A percentile compares a stretch with the other conserved stretches of the same genome.
Evolutionary conservation across 2,329 filamentous ascomycete species (phyloP).

Genomic region (Plectosphaerella cucumerina): DNA sequence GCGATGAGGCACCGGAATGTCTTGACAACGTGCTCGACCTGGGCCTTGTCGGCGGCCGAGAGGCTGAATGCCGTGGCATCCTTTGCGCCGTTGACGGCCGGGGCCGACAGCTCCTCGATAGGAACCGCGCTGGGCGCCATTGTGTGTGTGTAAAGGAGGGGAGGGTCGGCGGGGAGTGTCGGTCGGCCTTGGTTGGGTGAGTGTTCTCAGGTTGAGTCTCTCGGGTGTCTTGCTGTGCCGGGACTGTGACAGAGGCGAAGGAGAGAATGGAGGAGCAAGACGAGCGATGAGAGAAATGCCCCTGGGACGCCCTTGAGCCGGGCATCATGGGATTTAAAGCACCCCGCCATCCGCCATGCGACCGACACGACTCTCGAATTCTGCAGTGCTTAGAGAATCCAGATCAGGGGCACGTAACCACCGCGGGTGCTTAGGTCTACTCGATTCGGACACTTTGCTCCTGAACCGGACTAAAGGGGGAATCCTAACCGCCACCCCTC

Average conservation of each 20-base stretch:
- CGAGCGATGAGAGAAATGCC: neutral
- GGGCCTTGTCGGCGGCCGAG: constrained; percentile 6
- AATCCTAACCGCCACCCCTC: no score
- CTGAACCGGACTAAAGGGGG: no score
- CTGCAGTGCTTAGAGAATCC: neutral
- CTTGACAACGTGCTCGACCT: constrained; percentile 7
- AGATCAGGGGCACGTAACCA: neutral
- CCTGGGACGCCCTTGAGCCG: constrained; percentile 6
- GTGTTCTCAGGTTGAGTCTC: no score
- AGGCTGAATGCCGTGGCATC: constrained; percentile 5
- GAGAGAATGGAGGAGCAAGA: neutral
- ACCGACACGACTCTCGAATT: no score
- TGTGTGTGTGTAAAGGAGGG: neutral
- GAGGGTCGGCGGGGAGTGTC: neutral
- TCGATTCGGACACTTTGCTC: neutral
- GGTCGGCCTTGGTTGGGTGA: neutral
- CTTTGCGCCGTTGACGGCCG: constrained; percentile 6
- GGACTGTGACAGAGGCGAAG: no score
- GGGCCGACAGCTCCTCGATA: constrained; percentile 2
- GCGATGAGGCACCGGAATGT: constrained; percentile 3
- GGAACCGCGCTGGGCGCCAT: constrained; percentile 13
- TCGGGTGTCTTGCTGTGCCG: neutral
- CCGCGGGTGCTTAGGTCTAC: neutral
- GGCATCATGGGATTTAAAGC: constrained; percentile 5
- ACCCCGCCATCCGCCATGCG: no score